Conservation (phyloP, 352 stramenopile species). For the Phytophthora uliginosa region DNA sequence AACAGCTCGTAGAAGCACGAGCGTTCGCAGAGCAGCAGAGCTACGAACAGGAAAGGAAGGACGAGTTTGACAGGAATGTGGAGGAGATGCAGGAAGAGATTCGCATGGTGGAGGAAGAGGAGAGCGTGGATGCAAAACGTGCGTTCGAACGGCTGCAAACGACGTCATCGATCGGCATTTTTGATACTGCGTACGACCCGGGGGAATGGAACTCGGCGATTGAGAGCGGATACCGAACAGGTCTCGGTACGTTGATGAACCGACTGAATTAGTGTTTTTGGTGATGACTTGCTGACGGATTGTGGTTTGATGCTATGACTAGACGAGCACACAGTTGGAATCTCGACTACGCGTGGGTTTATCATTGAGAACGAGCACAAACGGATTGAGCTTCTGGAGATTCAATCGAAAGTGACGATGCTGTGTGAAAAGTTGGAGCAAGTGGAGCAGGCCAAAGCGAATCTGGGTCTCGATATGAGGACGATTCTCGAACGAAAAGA, state of each 20-base stretch:
- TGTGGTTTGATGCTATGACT: conserved; percentile 8
- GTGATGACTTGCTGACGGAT: conserved; percentile 5
- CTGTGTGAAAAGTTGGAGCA: conserved; percentile 69
- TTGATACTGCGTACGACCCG: conserved; percentile 52
- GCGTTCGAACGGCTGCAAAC: conserved; percentile 40
- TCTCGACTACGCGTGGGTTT: conserved; percentile 56
- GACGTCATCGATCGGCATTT: conserved; percentile 63
- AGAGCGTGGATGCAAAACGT: conserved; percentile 33
- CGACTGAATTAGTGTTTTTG: no score
- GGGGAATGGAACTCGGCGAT: conserved; percentile 71
- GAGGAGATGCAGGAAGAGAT: conserved; percentile 53
- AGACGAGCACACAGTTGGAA: conserved; percentile 63
- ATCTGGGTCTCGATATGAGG: conserved; percentile 50
- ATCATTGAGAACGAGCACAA: conserved; percentile 59
- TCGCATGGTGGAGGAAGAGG: conserved; percentile 32
- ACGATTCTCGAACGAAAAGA: conserved; percentile 65
- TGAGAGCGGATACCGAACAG: conserved; percentile 49
- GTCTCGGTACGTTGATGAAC: conserved; percentile 52
- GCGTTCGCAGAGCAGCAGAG: conserved; percentile 59
- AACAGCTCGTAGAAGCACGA: conserved; percentile 62
- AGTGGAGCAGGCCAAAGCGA: conserved; percentile 47
- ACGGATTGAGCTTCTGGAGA: conserved; percentile 61
- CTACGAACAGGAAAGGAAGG: conserved; percentile 28
- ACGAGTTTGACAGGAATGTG: conserved; percentile 40
- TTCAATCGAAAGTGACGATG: conserved; percentile 57